Conservation (phyloP, 345 rosid species). For the Populus alba region DNA sequence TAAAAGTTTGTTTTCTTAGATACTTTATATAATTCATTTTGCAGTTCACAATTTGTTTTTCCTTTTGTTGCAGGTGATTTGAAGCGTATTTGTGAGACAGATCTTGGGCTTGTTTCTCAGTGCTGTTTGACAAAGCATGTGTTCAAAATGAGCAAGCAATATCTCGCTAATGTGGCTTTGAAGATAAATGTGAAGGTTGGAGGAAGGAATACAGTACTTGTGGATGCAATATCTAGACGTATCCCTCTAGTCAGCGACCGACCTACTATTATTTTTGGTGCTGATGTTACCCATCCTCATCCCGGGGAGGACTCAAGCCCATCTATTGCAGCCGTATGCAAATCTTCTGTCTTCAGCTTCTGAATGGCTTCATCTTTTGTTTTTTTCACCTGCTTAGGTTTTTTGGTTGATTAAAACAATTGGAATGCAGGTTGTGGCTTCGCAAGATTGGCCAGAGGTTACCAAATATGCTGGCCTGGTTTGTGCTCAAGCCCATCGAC, state of each 20-base stretch:
- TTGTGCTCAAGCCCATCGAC: slow-evolving; percentile 98
- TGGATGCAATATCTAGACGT: slow-evolving; percentile 85
- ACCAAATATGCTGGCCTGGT: slow-evolving; percentile 97
- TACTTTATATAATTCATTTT: not conserved
- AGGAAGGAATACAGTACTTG: slow-evolving; percentile 93
- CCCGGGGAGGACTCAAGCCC: slow-evolving; percentile 99
- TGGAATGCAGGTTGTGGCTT: slow-evolving; percentile 81
- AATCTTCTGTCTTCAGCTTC: not conserved
- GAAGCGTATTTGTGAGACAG: slow-evolving; percentile 96
- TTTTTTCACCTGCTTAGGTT: not conserved
- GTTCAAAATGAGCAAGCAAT: slow-evolving; percentile 79
- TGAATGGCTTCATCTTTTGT: not conserved
- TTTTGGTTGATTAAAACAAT: not conserved
- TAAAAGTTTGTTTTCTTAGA: not conserved
- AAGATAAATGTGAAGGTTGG: slow-evolving; percentile 99
- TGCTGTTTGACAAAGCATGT: slow-evolving; percentile 95
- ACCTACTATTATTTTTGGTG: slow-evolving; percentile 96
- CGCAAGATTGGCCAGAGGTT: slow-evolving; percentile 99
- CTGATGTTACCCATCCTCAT: slow-evolving; percentile 99
- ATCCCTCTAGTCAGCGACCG: slow-evolving; percentile 94
- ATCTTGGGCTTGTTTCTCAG: slow-evolving; percentile 93
- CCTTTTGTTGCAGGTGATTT: slow-evolving; percentile 64
- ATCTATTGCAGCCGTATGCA: slow-evolving; percentile 94
- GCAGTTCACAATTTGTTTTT: not conserved
- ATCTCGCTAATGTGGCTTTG: slow-evolving; percentile 88